Conservation (phyloP, 2,329 filamentous ascomycete genomes). For the Fusarium sp. region DNA sequence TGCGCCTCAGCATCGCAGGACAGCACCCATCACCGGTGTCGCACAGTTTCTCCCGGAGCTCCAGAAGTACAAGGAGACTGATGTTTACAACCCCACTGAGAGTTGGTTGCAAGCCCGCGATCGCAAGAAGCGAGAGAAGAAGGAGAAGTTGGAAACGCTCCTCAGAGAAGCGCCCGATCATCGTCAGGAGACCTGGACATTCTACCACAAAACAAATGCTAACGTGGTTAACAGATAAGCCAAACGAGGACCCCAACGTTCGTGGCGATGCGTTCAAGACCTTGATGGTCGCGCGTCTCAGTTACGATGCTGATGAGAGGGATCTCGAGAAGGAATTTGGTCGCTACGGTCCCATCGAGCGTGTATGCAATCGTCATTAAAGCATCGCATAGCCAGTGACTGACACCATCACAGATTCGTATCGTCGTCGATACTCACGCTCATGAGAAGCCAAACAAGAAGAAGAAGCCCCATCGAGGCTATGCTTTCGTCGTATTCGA, state of each 20-base stretch:
- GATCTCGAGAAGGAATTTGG: slow-evolving; percentile 95
- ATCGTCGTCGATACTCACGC: slow-evolving; percentile 83
- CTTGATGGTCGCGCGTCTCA: slow-evolving; percentile 88
- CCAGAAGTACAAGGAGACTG: slow-evolving; percentile 79
- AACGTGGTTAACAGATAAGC: slow-evolving; percentile 70
- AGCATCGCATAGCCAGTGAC: background rate
- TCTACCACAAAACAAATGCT: slow-evolving; percentile 7
- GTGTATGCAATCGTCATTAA: slow-evolving; percentile 63
- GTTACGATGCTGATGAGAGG: slow-evolving; percentile 87
- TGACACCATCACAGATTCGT: slow-evolving; percentile 72
- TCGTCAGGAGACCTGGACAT: slow-evolving; percentile 59
- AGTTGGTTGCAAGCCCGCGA: slow-evolving; percentile 92
- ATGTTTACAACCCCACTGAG: slow-evolving; percentile 83
- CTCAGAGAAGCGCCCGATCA: slow-evolving; percentile 70
- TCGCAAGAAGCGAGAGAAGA: slow-evolving; percentile 83
- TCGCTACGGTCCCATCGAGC: slow-evolving; percentile 92
- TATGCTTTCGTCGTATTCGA: slow-evolving; percentile 98
- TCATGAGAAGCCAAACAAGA: slow-evolving; percentile 75
- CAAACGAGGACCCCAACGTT: slow-evolving; percentile 85
- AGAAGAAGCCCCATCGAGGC: slow-evolving; percentile 83
- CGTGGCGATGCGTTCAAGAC: slow-evolving; percentile 96
- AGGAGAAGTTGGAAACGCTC: slow-evolving; percentile 71
- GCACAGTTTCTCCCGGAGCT: slow-evolving; percentile 79
- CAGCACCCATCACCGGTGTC: slow-evolving; percentile 76
- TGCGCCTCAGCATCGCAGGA: slow-evolving; percentile 83